Evolutionary conservation across 2,329 filamentous ascomycete genomes (phyloP), one percentile per base, ranked within the genome.

Genomic region (Orbilia quercus): DNA sequence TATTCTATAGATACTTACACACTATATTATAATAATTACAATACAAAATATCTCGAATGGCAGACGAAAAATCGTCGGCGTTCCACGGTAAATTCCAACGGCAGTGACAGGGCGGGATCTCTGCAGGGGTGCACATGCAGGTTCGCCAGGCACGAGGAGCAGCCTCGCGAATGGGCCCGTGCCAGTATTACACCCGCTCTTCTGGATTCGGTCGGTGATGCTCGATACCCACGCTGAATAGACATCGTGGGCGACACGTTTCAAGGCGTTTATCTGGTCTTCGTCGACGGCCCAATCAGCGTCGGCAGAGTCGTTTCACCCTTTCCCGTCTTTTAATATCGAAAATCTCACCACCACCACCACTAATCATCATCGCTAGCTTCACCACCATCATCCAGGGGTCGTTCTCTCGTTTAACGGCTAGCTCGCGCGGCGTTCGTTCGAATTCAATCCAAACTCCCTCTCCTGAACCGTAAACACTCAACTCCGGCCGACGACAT

Each of bases 41-140:
- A n/a, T n/a, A n/a, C n/a, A n/a, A n/a, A n/a, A n/a, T n/a, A n/a
- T n/a, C n/a, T n/a, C n/a, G n/a, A n/a, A n/a, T 31, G 28, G 28
- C 28, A 31, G 28, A 31, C 28, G 9, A 31, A 31, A 31, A 31
- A 9, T 14, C 36, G 36, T 40, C 36, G 36, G 5, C 12, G 9
- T 3, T 5, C 3, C n/a, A n/a, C 11, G 9, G 16, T 18, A 34
- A 6, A 9, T 22, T 28, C 31, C 36, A 64, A 53, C 59, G 23
- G 59, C 31, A 48, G n/a, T n/a, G 31, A 40, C 59, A 54, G 59
- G 23, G 58, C 51, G n/a, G 51, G 38, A 70, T 62, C 64, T 55
- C 64, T 70, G 64, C 55, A 70, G 55, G 11, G 62, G 65, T 9
- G 28, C 28, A 31, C 28, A 31, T 31, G 28, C 28, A 31, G 28